Percentiles rank a stretch among this genome's conserved stretches.
phyloP scores from a whole-genome alignment of 2,329 filamentous ascomycete genomes.

The Curvularia hawaiiensis region DNA sequence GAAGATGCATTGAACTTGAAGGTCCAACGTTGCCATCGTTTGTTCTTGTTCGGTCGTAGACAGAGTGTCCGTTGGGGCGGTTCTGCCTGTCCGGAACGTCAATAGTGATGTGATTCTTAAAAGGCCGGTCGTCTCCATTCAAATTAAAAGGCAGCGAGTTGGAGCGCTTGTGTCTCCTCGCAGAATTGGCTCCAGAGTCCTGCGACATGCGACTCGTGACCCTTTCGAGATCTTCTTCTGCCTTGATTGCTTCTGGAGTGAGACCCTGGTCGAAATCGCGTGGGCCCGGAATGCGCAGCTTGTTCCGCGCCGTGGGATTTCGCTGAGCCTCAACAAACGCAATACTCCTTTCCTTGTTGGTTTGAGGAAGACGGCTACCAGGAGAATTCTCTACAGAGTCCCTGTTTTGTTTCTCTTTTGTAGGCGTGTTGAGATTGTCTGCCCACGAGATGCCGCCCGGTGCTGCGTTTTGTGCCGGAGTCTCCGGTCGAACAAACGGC shows the following conservation, averaged over 20 bases:
- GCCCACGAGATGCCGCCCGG: constrained; percentile 32
- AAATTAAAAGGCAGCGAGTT: constrained; percentile 37
- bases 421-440: constrained; percentile 55
- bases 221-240: constrained; percentile 41
- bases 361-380: constrained; percentile 55
- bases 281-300: constrained; percentile 88
- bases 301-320: constrained; percentile 70
- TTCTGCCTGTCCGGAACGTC: constrained; percentile 61
- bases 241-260: constrained; percentile 65
- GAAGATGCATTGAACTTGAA: constrained; percentile 25
- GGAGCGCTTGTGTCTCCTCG: constrained; percentile 25
- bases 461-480: constrained; percentile 19
- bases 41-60: constrained; percentile 27
- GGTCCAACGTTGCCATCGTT: constrained; percentile 20
- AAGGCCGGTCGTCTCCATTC: constrained; percentile 48
- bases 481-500: constrained; percentile 24
- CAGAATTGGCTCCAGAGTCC: constrained; percentile 24
- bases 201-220: constrained; percentile 28
- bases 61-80: constrained; percentile 39
- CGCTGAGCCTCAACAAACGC: constrained; percentile 86
- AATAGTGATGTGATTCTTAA: constrained; percentile 67
- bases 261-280: constrained; percentile 86
- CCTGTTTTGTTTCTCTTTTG: constrained; percentile 34
- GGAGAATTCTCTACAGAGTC: constrained; percentile 61
- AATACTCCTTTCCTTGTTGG: constrained; percentile 77